Percentiles rank a stretch among this genome's conserved stretches.
Conservation (phyloP, 768 basidiomycete genomes). For the Boletus huronensis region DNA sequence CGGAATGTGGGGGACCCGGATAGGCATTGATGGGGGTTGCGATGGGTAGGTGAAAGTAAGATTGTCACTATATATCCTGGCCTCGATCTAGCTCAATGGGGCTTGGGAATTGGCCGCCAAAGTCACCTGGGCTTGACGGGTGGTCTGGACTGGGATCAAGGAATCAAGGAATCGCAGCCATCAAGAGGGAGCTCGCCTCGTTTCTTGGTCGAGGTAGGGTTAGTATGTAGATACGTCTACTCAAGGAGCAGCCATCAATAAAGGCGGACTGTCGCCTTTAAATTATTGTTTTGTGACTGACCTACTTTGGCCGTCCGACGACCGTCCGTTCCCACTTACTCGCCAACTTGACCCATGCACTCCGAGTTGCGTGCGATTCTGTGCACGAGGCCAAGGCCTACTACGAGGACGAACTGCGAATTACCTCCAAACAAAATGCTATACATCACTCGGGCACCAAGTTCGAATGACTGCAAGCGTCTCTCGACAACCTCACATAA, state of each 20-base stretch:
- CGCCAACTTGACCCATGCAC: constrained; percentile 16
- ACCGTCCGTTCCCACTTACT: constrained; percentile 1
- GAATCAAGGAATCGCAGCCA: not conserved
- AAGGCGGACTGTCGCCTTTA: no score
- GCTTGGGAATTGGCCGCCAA: no score
- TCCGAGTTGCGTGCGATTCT: constrained; percentile 7
- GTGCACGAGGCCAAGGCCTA: constrained; percentile 7
- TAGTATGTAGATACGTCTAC: no score
- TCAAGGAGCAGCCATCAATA: no score
- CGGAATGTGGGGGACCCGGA: constrained; percentile 12
- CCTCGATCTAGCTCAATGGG: not conserved
- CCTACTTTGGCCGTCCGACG: not conserved
- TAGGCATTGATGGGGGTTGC: not conserved
- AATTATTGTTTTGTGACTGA: no score
- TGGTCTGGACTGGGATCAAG: not conserved
- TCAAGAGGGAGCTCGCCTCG: not conserved
- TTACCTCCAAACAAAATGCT: not conserved
- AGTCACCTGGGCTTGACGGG: not conserved
- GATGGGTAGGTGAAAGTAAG: not conserved
- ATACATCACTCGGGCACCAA: not conserved
- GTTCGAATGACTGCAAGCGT: constrained; percentile 10
- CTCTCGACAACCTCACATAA: constrained; percentile 11
- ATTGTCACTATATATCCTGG: not conserved
- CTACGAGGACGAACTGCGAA: constrained; percentile 3
- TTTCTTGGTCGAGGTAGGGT: no score